Conservation (phyloP, 2,329 filamentous ascomycete genomes). For the Colletotrichum simmondsii region DNA sequence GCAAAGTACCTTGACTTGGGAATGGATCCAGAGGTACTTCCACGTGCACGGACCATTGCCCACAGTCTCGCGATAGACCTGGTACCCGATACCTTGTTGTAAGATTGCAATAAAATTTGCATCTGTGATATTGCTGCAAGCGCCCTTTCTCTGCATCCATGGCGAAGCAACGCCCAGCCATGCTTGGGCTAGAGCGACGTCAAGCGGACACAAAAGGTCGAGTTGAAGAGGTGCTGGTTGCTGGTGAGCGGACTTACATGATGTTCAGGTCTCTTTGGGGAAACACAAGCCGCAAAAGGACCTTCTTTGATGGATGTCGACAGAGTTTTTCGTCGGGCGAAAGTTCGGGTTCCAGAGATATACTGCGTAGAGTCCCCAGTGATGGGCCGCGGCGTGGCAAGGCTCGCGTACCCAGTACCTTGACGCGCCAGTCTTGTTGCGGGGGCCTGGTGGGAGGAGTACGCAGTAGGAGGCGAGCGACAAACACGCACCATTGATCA, state of each 20-base stretch:
- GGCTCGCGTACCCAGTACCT: constrained; percentile 30
- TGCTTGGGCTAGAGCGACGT: not conserved
- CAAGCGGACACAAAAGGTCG: not conserved
- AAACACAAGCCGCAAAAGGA: not conserved
- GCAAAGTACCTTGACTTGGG: constrained; percentile 27
- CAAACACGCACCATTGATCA: constrained; percentile 19
- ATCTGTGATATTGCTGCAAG: constrained; percentile 29
- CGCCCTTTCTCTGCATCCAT: constrained; percentile 16
- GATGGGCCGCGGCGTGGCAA: constrained; percentile 31
- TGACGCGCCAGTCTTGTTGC: constrained; percentile 11
- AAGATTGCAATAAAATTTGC: constrained; percentile 33
- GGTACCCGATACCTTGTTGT: constrained; percentile 29
- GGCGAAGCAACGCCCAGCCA: constrained; percentile 18
- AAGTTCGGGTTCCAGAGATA: constrained; percentile 20
- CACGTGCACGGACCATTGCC: constrained; percentile 16
- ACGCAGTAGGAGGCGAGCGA: not conserved
- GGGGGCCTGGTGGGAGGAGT: not conserved
- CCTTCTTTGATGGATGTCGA: constrained; percentile 3
- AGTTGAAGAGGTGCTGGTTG: not conserved
- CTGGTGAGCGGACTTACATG: not conserved
- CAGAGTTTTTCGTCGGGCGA: constrained; percentile 29
- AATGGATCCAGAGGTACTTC: constrained; percentile 23
- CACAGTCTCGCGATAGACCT: constrained; percentile 1
- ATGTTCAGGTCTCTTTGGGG: not conserved
- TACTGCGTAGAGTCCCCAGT: not conserved